Conservation (phyloP, 495 filamentous ascomycete genomes). For the Daldinia grandis region DNA sequence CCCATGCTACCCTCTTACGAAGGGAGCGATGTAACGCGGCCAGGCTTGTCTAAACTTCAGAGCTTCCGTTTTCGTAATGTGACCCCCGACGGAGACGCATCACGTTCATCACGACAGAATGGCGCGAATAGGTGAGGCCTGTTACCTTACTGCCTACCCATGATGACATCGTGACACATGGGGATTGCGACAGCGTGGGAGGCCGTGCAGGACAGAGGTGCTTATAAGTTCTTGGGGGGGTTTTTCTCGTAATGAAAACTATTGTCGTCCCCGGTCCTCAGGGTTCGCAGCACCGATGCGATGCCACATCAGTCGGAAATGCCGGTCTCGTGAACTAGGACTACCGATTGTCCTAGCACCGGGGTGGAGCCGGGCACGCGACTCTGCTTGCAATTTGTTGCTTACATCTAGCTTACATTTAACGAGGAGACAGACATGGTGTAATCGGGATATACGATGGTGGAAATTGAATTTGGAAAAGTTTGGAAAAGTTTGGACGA, state of each 20-base stretch:
- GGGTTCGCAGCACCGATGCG: constrained; percentile 25
- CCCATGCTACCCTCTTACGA: constrained; percentile 6
- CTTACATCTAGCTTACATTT: constrained; percentile 3
- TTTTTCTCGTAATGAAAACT: constrained; percentile 27
- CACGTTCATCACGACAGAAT: constrained; percentile 34
- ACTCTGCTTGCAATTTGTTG: constrained; percentile 3
- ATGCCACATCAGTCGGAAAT: constrained; percentile 23
- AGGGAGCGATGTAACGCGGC: constrained; percentile 35
- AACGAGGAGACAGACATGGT: background rate
- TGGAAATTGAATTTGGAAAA: background rate
- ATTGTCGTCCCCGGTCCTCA: constrained; percentile 3
- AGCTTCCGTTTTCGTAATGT: constrained; percentile 39
- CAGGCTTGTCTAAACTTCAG: constrained; percentile 31
- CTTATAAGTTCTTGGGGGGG: background rate
- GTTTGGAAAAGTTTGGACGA: background rate
- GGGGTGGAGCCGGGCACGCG: constrained; percentile 8
- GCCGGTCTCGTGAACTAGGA: constrained; percentile 11
- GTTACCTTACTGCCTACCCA: constrained; percentile 15
- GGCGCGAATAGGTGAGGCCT: constrained; percentile 27
- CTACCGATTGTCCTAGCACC: constrained; percentile 7
- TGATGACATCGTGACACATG: constrained; percentile 34
- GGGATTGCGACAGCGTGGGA: constrained; percentile 27
- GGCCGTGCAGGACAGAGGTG: background rate
- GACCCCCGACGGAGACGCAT: constrained; percentile 20
- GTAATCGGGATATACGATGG: constrained; percentile 5